Conservation (phyloP, 192 early-diverging fungal genomes). For the Entophlyctis helioformis region DNA sequence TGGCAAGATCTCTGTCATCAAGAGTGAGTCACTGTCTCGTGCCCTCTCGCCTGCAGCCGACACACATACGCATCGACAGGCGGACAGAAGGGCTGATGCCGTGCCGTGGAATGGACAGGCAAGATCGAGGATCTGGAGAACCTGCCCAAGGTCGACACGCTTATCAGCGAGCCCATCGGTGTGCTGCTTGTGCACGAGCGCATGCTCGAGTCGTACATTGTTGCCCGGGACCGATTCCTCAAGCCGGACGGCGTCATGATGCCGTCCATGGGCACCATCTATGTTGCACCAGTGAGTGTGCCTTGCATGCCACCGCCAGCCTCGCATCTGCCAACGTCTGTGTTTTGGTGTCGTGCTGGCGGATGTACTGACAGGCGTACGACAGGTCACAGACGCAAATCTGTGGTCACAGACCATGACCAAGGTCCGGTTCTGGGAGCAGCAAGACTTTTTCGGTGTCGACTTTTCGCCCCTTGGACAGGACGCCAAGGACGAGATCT, state of each 20-base stretch:
- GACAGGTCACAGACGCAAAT: slow-evolving; percentile 35
- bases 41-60: no score
- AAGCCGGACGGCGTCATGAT: slow-evolving; percentile 89
- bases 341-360: not conserved
- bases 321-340: slow-evolving; percentile 9
- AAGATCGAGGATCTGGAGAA: slow-evolving; percentile 74
- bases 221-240: slow-evolving; percentile 79
- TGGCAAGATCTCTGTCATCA: slow-evolving; percentile 68
- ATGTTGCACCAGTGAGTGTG: slow-evolving; percentile 67
- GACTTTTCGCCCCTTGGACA: slow-evolving; percentile 75
- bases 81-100: no score
- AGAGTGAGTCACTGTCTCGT: slow-evolving; percentile 46
- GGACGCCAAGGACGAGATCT: slow-evolving; percentile 81
- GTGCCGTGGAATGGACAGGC: no score
- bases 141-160: slow-evolving; percentile 79
- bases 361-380: no score
- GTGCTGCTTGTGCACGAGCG: slow-evolving; percentile 95
- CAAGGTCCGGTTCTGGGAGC: slow-evolving; percentile 71
- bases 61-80: no score
- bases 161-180: slow-evolving; percentile 95
- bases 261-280: slow-evolving; percentile 81
- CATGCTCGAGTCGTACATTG: slow-evolving; percentile 84
- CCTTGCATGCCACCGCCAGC: slow-evolving; percentile 39
- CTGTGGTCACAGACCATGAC: slow-evolving; percentile 92
- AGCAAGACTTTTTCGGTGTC: slow-evolving; percentile 79